A percentile compares a stretch with the other conserved stretches of the same genome.
Conservation (phyloP, 2,329 filamentous ascomycete genomes). For the Niveomyces coronatus region DNA sequence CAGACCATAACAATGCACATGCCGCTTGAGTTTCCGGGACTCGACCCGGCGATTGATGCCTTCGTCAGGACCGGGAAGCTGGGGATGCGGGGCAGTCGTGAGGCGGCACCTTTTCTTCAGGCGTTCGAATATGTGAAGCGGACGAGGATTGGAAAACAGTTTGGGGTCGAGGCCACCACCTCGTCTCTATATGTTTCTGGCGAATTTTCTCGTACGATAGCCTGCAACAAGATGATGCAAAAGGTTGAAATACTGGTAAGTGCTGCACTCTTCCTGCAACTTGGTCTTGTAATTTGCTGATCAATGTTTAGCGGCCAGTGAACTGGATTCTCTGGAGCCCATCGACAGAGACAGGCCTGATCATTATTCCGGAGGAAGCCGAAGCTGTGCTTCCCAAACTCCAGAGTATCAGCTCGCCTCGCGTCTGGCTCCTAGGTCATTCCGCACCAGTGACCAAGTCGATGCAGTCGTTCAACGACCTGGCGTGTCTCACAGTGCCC, state of each 20-base stretch:
- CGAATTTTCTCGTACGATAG: not conserved
- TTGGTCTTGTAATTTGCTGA: slow-evolving; percentile 23
- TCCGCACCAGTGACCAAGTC: slow-evolving; percentile 47
- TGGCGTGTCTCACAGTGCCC: slow-evolving; percentile 44
- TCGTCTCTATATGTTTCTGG: slow-evolving; percentile 1
- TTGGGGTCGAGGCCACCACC: not conserved
- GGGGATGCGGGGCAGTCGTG: not conserved
- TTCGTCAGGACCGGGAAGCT: not conserved
- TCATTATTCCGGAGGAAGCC: slow-evolving; percentile 54
- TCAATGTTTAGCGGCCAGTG: slow-evolving; percentile 31
- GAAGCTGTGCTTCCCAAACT: slow-evolving; percentile 42
- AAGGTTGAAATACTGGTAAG: not conserved
- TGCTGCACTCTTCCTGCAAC: not conserved
- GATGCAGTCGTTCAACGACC: slow-evolving; percentile 48
- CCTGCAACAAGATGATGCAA: not conserved
- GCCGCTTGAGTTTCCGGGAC: slow-evolving; percentile 30
- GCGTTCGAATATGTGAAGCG: slow-evolving; percentile 1
- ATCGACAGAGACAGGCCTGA: slow-evolving; percentile 35
- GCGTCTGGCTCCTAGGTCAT: slow-evolving; percentile 43
- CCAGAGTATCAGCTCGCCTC: slow-evolving; percentile 9
- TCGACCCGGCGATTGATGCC: not conserved
- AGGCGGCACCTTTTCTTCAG: not conserved
- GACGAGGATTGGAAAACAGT: not conserved
- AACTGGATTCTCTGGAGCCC: slow-evolving; percentile 52
- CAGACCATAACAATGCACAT: slow-evolving; percentile 33